Conservation (phyloP, 805 yeast genomes). For the Jamesozyma rosinii region DNA sequence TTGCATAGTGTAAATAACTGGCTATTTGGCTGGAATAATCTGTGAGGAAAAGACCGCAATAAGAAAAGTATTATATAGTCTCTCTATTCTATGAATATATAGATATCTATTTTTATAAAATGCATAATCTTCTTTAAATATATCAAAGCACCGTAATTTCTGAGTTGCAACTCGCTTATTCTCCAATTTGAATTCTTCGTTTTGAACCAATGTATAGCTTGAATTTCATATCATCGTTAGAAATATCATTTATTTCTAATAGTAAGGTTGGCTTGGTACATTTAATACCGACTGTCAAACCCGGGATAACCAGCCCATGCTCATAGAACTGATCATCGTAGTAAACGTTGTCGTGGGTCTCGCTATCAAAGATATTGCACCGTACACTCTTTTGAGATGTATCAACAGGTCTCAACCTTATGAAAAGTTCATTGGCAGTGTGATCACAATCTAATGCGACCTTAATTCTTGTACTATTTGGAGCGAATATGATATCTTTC, state of each 20-base stretch:
- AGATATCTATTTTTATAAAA: neutral
- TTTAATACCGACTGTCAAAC: conserved; percentile 5
- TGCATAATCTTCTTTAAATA: neutral
- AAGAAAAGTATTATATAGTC: neutral
- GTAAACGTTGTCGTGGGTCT: conserved; percentile 10
- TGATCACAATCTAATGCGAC: conserved; percentile 1
- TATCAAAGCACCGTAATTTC: neutral
- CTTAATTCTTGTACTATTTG: conserved; percentile 7
- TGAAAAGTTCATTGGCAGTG: conserved; percentile 9
- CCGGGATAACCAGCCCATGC: conserved; percentile 13
- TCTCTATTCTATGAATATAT: neutral
- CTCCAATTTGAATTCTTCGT: conserved; percentile 5
- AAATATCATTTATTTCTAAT: conserved; percentile 13
- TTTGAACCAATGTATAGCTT: conserved; percentile 8
- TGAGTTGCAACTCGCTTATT: neutral
- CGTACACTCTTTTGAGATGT: conserved; percentile 5
- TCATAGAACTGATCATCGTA: conserved; percentile 7
- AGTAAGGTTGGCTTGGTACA: conserved; percentile 9
- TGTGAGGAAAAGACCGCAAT: conserved; percentile 13
- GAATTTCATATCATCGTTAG: neutral
- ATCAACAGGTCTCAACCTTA: conserved; percentile 9
- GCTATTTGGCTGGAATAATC: conserved; percentile 49
- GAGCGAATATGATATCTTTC: conserved; percentile 7
- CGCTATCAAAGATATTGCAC: conserved; percentile 17
- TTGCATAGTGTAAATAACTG: conserved; percentile 35